Base-by-base conservation (phyloP, 495 filamentous ascomycete genomes). In the Tricharina praecox region DNA sequence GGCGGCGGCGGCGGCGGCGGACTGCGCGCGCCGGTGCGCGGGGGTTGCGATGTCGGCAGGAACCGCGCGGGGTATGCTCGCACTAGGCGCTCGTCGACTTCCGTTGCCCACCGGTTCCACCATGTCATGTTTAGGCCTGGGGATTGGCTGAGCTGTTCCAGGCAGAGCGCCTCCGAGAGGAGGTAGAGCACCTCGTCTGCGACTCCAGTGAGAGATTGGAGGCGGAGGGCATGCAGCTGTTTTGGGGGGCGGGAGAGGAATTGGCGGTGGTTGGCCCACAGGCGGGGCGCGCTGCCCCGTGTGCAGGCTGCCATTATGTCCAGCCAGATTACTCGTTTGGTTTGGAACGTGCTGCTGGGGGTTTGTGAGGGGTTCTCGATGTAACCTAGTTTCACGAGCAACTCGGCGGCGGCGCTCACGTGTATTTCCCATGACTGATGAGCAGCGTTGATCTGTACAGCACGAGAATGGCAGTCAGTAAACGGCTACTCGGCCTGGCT, bases 291-390 rank as follows among this genome's bases (percentile, higher is more conserved):
- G 5, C 52, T 35, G 13, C 53, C 53, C 48, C 50, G 51, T 24
- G 53, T 56, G 43, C 54, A 48, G 25, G 53, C 40, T 24, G 53
- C 54, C 40, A 56, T 11, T 30, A 56, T 56, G 37, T 56, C 53
- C 24, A 56, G 32, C 53, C 52, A 56, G 11, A 56, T 45, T 9
- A 56, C 52, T 16, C 52, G 53, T 13, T 45, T 38, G 37, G 53
- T 51, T 38, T 55, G 5, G 30, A 56, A 55, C 15, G 46, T 40
- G 16, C 47, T 36, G 15, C 34, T 50, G 11, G 28, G 23, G 19
- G 16, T 55, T 24, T 55, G 53, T 13, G n/a, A 26, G 3, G 52
- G 53, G 23, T 21, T 47, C n/a, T 55, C 53, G 3, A 56, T 16
- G 20, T 50, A 15, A 45, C 50, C 52, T 13, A 56, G 42, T 25